A percentile compares a stretch with the other conserved stretches of the same genome.
Evolutionary conservation across 768 basidiomycete species (phyloP).

Genomic region (Antrodiella citrinella): DNA sequence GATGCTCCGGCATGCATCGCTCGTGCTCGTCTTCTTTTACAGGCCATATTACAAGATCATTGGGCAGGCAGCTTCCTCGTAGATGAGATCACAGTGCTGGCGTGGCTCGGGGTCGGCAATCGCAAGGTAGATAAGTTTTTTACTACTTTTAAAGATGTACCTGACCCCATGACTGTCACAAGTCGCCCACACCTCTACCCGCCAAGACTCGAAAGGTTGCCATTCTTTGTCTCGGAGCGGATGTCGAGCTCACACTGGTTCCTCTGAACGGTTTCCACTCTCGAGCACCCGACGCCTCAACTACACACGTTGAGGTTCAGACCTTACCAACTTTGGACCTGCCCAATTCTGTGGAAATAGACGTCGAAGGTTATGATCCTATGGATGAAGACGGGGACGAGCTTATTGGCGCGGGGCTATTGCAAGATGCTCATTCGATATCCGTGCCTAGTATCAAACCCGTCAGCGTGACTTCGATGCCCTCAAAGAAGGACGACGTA

Average conservation of each 20-base stretch:
- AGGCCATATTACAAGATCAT: not conserved
- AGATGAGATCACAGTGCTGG: conserved; percentile 5
- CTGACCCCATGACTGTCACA: not conserved
- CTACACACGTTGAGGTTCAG: not conserved
- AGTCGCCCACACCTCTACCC: not conserved
- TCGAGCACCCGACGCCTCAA: not conserved
- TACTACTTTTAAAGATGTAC: too few relatives aligned
- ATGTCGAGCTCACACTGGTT: conserved; percentile 8
- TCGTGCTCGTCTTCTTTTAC: conserved; percentile 4
- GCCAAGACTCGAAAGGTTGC: not conserved
- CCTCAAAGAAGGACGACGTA: not conserved
- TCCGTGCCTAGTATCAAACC: not conserved
- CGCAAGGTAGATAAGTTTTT: conserved; percentile 9
- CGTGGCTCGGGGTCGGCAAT: conserved; percentile 4
- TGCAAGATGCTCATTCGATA: not conserved
- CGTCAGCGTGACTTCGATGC: not conserved
- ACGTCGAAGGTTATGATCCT: not conserved
- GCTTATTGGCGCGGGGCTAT: not conserved
- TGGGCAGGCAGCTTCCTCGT: not conserved
- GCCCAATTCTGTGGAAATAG: not conserved
- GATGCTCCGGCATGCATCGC: conserved; percentile 3
- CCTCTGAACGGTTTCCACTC: not conserved
- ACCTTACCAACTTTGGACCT: not conserved
- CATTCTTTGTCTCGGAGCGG: conserved; percentile 10
- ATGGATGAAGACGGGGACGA: not conserved